Evolutionary conservation across 2,329 filamentous ascomycete species (phyloP), one percentile per base, ranked within the genome.

Genomic region (Huntiella abstrusa): DNA sequence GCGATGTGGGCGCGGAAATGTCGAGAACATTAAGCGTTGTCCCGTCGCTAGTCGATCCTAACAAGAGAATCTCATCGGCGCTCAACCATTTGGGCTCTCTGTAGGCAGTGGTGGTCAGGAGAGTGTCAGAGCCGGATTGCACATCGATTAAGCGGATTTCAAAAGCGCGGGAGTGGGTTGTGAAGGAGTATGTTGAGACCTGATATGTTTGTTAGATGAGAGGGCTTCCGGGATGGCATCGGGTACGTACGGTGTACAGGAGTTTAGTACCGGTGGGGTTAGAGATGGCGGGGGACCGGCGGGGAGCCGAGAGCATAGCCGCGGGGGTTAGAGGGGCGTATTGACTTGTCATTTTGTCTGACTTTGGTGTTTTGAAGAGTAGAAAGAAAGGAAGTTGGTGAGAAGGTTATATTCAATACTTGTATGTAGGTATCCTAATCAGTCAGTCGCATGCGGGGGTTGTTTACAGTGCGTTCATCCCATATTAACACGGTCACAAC

Each of bases 71-170:
- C 54, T 76, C 75, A 33, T 71, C 70, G 37, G 83, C 74, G 34
- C 75, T 72, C 33, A 94, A 64, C 86, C 86, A 94, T 41, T 74
- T 70, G 7, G 84, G 75, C 57, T 88, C 83, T 47, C 71, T 76
- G 44, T 77, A 76, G 47, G 69, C 68, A 17, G 68, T 57, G 51
- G 83, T 74, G 45, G 80, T 71, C 41, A 75, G 79, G 8, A 93
- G 65, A 10, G 77, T 60, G 3, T 67, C 73, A 33, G 80, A 78
- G 5, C 71, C 74, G 40, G 70, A 64, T 11, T 36, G 28, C 49
- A 86, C 68, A 53, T 88, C 76, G 36, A 94, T 64, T 19, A 88
- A 60, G 13, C 78, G 73, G 53, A 81, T 77, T 62, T 86, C 78
- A 50, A 66, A 69, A 4, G 69, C 72, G 57, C 79, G 80, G 41